Evolutionary conservation across 495 filamentous ascomycete species (phyloP).

Genomic region (Trypethelium eluteriae): DNA sequence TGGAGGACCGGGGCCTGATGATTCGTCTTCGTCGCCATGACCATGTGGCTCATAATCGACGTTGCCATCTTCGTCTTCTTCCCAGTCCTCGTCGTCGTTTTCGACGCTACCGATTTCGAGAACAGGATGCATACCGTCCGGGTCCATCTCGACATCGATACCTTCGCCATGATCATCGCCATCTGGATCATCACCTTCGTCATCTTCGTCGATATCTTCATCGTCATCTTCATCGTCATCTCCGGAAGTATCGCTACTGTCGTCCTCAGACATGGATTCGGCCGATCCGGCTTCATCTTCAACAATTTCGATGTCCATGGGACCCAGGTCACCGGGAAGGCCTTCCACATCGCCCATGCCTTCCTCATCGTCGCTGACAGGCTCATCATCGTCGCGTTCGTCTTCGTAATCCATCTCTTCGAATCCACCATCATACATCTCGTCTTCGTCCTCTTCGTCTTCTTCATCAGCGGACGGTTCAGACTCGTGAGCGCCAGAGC

Average conservation of each 20-base stretch:
- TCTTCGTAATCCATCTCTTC: constrained; percentile 90
- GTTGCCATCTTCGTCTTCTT: constrained; percentile 51
- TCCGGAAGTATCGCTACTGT: constrained; percentile 47
- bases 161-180: constrained; percentile 46
- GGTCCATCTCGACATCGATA: constrained; percentile 48
- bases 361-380: constrained; percentile 81
- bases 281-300: constrained; percentile 55
- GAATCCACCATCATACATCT: constrained; percentile 48
- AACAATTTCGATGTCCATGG: constrained; percentile 75
- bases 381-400: constrained; percentile 65
- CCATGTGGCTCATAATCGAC: constrained; percentile 44
- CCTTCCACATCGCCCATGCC: constrained; percentile 77
- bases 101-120: constrained; percentile 34
- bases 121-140: constrained; percentile 13
- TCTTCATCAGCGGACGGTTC: constrained; percentile 67
- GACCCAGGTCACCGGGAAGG: constrained; percentile 60
- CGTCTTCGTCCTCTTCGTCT: constrained; percentile 43
- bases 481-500: constrained; percentile 60
- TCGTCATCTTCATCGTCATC: constrained; percentile 61
- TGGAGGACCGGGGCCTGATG: background rate
- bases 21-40: constrained; percentile 37
- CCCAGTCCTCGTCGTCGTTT: constrained; percentile 50
- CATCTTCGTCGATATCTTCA: constrained; percentile 51
- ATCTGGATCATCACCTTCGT: constrained; percentile 48
- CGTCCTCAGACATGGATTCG: constrained; percentile 22